Evolutionary conservation across 805 yeast species (phyloP), one percentile per base, ranked within the genome.

Genomic region (Lachancea kluyveri): DNA sequence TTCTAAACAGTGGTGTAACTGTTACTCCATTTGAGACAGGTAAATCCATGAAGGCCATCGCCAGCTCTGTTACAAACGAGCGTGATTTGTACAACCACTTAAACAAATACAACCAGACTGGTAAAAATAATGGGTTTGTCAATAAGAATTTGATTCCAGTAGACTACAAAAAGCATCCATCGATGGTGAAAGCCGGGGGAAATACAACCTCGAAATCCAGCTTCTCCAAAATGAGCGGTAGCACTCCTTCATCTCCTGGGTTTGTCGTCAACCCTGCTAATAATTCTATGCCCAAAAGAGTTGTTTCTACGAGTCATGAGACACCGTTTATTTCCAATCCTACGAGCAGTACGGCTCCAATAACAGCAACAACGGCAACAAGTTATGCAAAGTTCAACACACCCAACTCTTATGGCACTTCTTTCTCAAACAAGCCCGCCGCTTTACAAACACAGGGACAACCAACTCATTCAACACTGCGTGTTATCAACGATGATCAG

Each of bases 1-100:
- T 84, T 11, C 71, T 92, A 62, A 87, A 88, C 49, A 70, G 83
- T 12, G 97, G 96, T 17, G 81, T 87, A 24, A 75, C 82, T 38
- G 68, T 92, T 4, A 64, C 81, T 28, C 97, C 97, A 3, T 61
- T 90, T 29, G 63, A 71, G 26, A 70, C 70, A 35, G 57, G 60
- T n/a, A 51, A 50, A 23, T 79, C 95, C 4, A 78, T 90, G 83
- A 81, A 79, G 48, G 62, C 72, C 5, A 65, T 84, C 43, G 94
- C 95, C 0, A 65, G 79, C 9, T 69, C 81, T 15, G 74, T 88
- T 31, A 92, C 86, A 52, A 81, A 81, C 54, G 96, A 88, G 50
- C 75, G 69, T 48, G 95, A 86, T 53, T 65, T 90, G 34, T 84
- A 79, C 61, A 69, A 74, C 26, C 84, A 74, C 49, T 65, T 90